phyloP scores from a whole-genome alignment of 441 rosid species.

The Metrosideros polymorpha region DNA sequence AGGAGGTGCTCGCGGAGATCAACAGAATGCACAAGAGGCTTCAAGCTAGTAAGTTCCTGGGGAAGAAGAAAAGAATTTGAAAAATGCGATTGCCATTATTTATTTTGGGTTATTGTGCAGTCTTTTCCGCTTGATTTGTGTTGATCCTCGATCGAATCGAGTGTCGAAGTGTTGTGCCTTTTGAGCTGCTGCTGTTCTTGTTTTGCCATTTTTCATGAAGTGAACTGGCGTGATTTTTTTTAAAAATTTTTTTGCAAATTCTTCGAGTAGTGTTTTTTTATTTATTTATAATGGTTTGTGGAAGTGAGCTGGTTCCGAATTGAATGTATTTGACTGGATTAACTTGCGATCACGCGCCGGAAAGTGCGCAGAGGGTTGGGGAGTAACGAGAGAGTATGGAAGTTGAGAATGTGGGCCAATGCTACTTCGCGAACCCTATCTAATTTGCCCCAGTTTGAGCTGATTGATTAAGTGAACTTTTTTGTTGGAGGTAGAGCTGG shows the following conservation, averaged over 20 bases:
- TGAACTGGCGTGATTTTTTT: not conserved
- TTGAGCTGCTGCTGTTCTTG: not conserved
- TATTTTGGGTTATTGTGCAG: not conserved
- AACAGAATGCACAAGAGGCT: conserved; percentile 93
- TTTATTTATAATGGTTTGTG: not conserved
- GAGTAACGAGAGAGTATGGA: not conserved
- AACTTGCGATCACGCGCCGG: not conserved
- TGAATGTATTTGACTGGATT: not conserved
- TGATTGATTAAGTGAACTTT: not conserved
- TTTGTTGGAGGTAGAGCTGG: not conserved
- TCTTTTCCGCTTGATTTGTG: not conserved
- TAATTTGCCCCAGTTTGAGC: not conserved
- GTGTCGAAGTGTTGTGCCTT: not conserved
- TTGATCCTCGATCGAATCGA: not conserved
- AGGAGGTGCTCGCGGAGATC: conserved; percentile 63
- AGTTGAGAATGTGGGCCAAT: not conserved
- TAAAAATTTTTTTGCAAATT: not conserved
- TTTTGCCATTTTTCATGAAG: not conserved
- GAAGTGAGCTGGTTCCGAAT: not conserved
- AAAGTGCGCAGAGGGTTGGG: not conserved
- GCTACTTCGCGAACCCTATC: not conserved
- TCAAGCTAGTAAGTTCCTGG: conserved; percentile 40
- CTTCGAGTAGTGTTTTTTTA: fast-evolving
- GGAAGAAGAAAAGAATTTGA: not conserved
- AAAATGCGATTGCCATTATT: not conserved